Percentiles rank a stretch among this genome's conserved stretches.
Conservation (phyloP, 1,284 basidiomycete species). For the Moesziomyces aphidis region DNA sequence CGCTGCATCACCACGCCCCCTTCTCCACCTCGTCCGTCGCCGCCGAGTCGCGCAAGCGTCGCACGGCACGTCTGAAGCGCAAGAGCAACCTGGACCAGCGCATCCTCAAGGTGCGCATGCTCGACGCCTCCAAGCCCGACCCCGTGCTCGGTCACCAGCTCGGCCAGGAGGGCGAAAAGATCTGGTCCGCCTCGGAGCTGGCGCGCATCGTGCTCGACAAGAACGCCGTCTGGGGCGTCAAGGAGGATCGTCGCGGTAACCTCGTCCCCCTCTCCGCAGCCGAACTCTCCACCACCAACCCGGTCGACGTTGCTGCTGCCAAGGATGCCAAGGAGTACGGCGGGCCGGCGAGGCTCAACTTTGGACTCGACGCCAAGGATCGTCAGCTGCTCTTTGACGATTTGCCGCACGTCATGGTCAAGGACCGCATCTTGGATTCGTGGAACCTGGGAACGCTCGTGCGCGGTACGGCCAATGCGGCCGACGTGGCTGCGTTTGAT, state of each 20-base stretch:
- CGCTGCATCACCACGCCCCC: constrained; percentile 12
- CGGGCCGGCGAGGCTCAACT: constrained; percentile 62
- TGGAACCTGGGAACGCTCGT: constrained; percentile 43
- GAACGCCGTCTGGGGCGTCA: constrained; percentile 61
- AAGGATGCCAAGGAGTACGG: constrained; percentile 26
- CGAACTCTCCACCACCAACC: constrained; percentile 3
- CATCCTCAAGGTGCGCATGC: constrained; percentile 61
- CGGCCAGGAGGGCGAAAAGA: constrained; percentile 68
- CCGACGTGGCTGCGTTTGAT: constrained; percentile 51
- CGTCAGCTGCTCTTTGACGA: constrained; percentile 61
- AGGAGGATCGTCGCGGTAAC: constrained; percentile 62
- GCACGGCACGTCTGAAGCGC: constrained; percentile 54
- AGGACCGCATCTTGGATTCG: constrained; percentile 60
- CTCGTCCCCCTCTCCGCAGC: constrained; percentile 35
- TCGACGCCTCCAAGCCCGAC: constrained; percentile 72
- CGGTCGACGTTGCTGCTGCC: constrained; percentile 4
- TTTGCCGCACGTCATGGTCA: constrained; percentile 61
- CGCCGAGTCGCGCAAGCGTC: constrained; percentile 52
- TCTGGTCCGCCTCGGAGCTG: constrained; percentile 59
- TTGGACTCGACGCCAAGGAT: constrained; percentile 53
- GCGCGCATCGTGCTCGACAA: constrained; percentile 56
- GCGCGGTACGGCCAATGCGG: constrained; percentile 38
- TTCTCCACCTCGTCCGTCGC: constrained; percentile 45
- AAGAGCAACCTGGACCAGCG: constrained; percentile 66
- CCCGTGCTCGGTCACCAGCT: constrained; percentile 76